phyloP scores from a whole-genome alignment of 768 basidiomycete species.

The Lanmaoa rubissima region DNA sequence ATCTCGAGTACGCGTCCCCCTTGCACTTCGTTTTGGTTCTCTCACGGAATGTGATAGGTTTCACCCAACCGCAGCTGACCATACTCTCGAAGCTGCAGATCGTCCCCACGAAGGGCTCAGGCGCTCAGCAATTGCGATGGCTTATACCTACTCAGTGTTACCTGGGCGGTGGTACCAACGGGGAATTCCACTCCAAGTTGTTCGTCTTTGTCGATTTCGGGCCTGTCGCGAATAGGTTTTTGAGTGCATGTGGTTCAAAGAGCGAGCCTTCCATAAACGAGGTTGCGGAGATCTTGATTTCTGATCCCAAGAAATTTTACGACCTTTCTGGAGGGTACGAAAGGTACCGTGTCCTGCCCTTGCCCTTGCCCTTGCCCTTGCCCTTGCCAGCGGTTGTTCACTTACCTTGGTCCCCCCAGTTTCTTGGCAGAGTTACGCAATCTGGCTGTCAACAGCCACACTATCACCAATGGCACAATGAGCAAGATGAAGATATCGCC shows the following conservation, averaged over 20 bases:
- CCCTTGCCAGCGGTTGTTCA: neutral
- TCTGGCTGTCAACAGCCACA: constrained; percentile 69
- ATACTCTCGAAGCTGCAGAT: constrained; percentile 58
- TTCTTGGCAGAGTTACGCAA: constrained; percentile 82
- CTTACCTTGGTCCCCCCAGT: constrained; percentile 38
- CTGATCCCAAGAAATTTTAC: constrained; percentile 70
- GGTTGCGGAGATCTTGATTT: constrained; percentile 65
- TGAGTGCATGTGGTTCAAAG: constrained; percentile 84
- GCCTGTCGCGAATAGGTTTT: constrained; percentile 72
- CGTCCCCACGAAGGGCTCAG: constrained; percentile 55
- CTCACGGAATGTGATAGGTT: constrained; percentile 42
- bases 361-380: neutral
- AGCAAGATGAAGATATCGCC: constrained; percentile 66
- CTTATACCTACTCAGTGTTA: constrained; percentile 68
- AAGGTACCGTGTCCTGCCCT: constrained; percentile 44
- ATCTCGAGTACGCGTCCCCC: constrained; percentile 47
- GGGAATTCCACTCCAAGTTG: constrained; percentile 71
- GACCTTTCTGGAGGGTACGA: constrained; percentile 64
- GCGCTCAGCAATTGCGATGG: constrained; percentile 39
- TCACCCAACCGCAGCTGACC: constrained; percentile 52
- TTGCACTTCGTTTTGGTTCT: neutral
- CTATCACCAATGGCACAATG: constrained; percentile 47
- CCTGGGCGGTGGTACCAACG: constrained; percentile 50
- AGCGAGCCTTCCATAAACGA: constrained; percentile 86
- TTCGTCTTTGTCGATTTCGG: constrained; percentile 93